phyloP scores from a whole-genome alignment of 148 eudicot species.

The Chenopodium quinoa region DNA sequence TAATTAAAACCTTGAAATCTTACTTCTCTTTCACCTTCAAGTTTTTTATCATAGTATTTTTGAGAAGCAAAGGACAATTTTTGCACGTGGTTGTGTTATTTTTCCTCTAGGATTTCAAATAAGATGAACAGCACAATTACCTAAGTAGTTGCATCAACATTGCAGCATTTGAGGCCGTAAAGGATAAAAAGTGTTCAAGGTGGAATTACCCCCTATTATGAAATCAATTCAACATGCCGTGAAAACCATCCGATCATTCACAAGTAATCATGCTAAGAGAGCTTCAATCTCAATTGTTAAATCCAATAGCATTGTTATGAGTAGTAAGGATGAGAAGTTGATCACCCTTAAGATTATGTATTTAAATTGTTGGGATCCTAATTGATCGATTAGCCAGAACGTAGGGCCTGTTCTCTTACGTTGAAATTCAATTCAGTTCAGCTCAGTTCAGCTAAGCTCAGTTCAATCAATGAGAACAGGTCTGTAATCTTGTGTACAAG shows the following conservation, averaged over 20 bases:
- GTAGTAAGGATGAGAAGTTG: background rate
- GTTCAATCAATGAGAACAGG: no score
- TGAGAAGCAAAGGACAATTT: no score
- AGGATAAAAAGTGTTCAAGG: conserved; percentile 23
- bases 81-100: no score
- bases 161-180: conserved; percentile 25
- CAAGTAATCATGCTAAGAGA: background rate
- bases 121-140: background rate
- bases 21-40: background rate
- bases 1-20: background rate
- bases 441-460: no score
- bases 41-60: no score
- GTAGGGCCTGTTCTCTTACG: no score
- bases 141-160: conserved; percentile 24
- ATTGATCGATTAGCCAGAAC: background rate
- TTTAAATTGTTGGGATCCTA: conserved; percentile 26
- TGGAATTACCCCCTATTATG: conserved; percentile 21
- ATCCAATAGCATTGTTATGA: background rate
- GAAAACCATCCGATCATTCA: background rate
- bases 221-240: conserved; percentile 7
- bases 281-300: background rate
- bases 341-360: conserved; percentile 21
- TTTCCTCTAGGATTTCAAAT: no score
- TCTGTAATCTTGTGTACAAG: no score
- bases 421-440: no score